Evolutionary conservation across 192 early-diverging fungal species (phyloP).

Genomic region (Obelidium mucronatum): DNA sequence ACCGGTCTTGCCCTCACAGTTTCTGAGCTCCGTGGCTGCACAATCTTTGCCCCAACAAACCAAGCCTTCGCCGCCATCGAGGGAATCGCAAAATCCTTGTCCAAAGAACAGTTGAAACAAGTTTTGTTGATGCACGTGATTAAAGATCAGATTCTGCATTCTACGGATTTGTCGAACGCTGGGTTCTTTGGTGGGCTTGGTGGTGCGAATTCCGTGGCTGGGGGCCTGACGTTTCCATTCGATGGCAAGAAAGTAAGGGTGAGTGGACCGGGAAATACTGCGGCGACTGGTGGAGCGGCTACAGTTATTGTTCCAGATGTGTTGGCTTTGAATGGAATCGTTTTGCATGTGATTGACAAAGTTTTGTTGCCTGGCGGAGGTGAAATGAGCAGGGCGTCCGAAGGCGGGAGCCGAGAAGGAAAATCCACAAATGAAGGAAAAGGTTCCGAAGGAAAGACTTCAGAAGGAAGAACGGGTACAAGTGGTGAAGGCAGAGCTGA

Average conservation of each 20-base stretch:
- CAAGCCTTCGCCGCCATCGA: constrained; percentile 33
- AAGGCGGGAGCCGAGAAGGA: too few species aligned
- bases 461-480: too few species aligned
- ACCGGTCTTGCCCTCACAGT: constrained; percentile 26
- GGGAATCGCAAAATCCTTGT: constrained; percentile 10
- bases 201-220: neutral
- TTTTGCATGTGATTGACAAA: constrained; percentile 58
- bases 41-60: constrained; percentile 43
- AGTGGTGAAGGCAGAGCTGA: too few species aligned
- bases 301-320: constrained; percentile 51
- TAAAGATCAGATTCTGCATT: neutral
- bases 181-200: neutral
- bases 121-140: constrained; percentile 46
- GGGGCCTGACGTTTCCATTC: constrained; percentile 20
- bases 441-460: too few species aligned
- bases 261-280: constrained; percentile 45
- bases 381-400: too few species aligned
- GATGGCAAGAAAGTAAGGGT: constrained; percentile 37
- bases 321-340: constrained; percentile 36
- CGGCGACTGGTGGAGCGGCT: constrained; percentile 34
- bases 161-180: neutral
- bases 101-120: constrained; percentile 37
- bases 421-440: too few species aligned
- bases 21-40: constrained; percentile 25
- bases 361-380: constrained; percentile 56